Evolutionary conservation across 139 green algal species (phyloP).

Genomic region (Micromonas pusilla): DNA sequence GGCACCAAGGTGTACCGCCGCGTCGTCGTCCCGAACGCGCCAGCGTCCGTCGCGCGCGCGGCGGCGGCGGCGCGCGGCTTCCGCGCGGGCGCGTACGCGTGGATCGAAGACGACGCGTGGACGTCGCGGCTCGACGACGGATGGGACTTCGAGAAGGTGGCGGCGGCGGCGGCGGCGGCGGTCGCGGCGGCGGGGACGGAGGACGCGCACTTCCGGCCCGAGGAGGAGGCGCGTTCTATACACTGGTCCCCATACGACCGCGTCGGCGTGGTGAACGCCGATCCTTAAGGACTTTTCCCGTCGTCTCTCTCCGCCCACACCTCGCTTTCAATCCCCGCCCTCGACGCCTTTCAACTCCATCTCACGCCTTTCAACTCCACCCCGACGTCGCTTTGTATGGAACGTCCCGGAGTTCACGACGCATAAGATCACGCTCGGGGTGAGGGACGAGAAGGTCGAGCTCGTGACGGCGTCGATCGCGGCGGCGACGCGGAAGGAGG

Average conservation of each 20-base stretch:
- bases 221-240: no score
- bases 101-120: constrained; percentile 74
- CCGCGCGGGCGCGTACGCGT: constrained; percentile 45
- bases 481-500: constrained; percentile 25
- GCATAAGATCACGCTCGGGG: constrained; percentile 71
- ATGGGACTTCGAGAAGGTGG: constrained; percentile 57
- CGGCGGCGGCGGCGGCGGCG: neutral
- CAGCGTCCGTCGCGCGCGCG: no score
- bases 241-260: no score
- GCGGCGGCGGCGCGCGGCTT: constrained; percentile 23
- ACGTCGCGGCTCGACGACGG: constrained; percentile 52
- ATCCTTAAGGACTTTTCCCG: no score
- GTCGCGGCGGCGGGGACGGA: constrained; percentile 21
- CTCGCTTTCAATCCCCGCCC: no score
- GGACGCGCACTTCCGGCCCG: constrained; percentile 30
- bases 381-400: no score
- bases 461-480: constrained; percentile 38
- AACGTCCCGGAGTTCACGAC: constrained; percentile 24
- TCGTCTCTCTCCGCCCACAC: no score
- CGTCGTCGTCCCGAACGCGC: no score
- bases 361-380: no score
- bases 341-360: no score
- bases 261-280: no score
- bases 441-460: constrained; percentile 40
- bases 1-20: constrained; percentile 81